A percentile compares a stretch with the other conserved stretches of the same genome.
phyloP scores from a whole-genome alignment of 371 early-diverging fungal genomes.

The Saksenaea vasiformis region DNA sequence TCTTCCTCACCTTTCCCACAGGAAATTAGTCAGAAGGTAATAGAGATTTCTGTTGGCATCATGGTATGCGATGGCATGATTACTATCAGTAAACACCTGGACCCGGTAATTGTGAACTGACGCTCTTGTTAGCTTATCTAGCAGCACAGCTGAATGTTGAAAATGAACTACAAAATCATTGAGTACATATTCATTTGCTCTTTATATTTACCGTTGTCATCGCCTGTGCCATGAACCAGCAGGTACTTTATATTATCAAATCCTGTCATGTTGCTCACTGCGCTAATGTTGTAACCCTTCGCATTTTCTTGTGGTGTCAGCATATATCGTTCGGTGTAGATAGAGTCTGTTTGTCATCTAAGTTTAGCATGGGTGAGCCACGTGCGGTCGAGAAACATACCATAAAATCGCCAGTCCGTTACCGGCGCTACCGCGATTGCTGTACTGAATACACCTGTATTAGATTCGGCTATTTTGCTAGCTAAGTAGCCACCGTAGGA shows the following conservation, averaged over 20 bases:
- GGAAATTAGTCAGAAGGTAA: constrained; percentile 40
- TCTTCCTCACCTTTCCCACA: constrained; percentile 44
- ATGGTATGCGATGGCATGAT: constrained; percentile 82
- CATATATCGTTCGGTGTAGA: constrained; percentile 98
- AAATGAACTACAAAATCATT: constrained; percentile 59
- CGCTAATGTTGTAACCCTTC: constrained; percentile 77
- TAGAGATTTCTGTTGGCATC: constrained; percentile 71
- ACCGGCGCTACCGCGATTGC: constrained; percentile 98
- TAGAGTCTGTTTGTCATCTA: constrained; percentile 61
- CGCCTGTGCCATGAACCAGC: constrained; percentile 92
- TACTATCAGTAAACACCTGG: constrained; percentile 87
- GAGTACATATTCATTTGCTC: background rate
- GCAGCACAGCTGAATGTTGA: constrained; percentile 68
- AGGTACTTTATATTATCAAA: constrained; percentile 80
- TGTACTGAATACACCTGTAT: constrained; percentile 77
- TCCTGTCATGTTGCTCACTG: constrained; percentile 81
- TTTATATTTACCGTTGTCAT: constrained; percentile 66
- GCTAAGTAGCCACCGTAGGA: constrained; percentile 95
- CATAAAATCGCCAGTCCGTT: constrained; percentile 88
- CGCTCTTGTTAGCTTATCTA: constrained; percentile 55
- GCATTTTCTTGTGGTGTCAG: constrained; percentile 78
- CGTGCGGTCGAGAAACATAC: constrained; percentile 21
- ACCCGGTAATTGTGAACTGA: constrained; percentile 77
- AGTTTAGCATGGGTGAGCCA: background rate
- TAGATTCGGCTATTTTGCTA: constrained; percentile 81